phyloP scores from a whole-genome alignment of 176 grass and related monocot genomes.

The Paspalum notatum region DNA sequence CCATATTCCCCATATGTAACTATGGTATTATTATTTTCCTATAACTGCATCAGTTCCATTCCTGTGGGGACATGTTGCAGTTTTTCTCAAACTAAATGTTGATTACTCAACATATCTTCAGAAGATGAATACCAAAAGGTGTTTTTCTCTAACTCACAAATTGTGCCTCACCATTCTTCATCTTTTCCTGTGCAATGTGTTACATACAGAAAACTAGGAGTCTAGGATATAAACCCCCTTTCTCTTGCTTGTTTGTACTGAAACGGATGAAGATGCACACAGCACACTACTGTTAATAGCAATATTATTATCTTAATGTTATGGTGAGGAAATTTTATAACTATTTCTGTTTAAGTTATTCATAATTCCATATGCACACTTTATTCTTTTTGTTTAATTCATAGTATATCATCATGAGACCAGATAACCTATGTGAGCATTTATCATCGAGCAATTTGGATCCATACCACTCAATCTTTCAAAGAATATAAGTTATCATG shows the following conservation, averaged over 20 bases:
- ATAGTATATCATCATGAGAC: too few species aligned
- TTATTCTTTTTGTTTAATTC: neutral
- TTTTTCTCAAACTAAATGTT: neutral
- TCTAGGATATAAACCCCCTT: neutral
- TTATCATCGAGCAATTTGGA: neutral
- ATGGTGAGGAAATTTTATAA: neutral
- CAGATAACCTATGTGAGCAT: neutral
- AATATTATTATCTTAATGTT: neutral
- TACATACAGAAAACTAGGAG: neutral
- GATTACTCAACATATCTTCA: conserved; percentile 21
- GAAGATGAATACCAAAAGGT: neutral
- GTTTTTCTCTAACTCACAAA: neutral
- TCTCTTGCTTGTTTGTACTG: neutral
- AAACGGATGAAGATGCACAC: conserved; percentile 8
- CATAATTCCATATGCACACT: neutral
- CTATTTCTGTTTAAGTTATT: neutral
- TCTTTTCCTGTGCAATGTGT: neutral
- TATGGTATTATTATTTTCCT: conserved; percentile 6
- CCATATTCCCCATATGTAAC: conserved; percentile 33
- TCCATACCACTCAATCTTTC: too few species aligned
- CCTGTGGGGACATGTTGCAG: neutral
- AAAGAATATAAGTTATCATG: too few species aligned
- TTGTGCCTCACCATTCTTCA: neutral
- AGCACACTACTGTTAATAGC: neutral
- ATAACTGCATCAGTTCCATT: conserved; percentile 16